These are phyloP conservation scores for Solanum virginianum DNA, from an alignment of 257 asterid species.

Conservation along the genomic window DNA sequence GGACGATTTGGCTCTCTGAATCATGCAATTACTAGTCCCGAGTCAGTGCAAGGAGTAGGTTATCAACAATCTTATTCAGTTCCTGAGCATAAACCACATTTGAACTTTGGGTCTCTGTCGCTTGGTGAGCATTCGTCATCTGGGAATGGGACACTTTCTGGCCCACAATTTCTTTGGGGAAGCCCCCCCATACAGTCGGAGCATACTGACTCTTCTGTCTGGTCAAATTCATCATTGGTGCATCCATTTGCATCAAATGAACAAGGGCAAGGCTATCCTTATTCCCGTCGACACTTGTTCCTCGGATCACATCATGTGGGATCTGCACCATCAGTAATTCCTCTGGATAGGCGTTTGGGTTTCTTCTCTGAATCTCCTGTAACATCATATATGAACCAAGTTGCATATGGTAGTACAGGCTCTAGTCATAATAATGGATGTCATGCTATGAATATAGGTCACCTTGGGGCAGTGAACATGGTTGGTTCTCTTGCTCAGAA, in stretches of 20 bases:
- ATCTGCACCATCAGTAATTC: constrained; percentile 90
- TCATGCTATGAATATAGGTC: constrained; percentile 30
- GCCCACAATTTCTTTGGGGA: constrained; percentile 97
- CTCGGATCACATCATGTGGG: constrained; percentile 68
- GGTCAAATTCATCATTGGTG: constrained; percentile 44
- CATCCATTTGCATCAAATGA: constrained; percentile 34
- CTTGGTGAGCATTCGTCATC: constrained; percentile 55
- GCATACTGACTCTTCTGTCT: constrained; percentile 29
- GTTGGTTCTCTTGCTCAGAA: constrained; percentile 58
- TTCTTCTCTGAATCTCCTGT: constrained; percentile 80
- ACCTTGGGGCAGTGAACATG: constrained; percentile 42
- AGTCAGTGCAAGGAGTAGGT: constrained; percentile 12
- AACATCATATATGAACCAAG: constrained; percentile 43
- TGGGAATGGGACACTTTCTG: constrained; percentile 75
- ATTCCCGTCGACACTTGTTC: constrained; percentile 36
- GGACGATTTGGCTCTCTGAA: constrained; percentile 30
- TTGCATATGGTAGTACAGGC: constrained; percentile 33
- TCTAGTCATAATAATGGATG: constrained; percentile 34
- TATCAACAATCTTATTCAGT: constrained; percentile 31
- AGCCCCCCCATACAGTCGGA: constrained; percentile 63
- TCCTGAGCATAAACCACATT: constrained; percentile 37
- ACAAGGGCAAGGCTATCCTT: constrained; percentile 38
- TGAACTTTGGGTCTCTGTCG: constrained; percentile 49
- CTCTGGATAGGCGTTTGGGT: constrained; percentile 65
- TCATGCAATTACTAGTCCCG: constrained; percentile 8